phyloP scores from a whole-genome alignment of 495 filamentous ascomycete genomes.

The Aspergillus cavernicola region DNA sequence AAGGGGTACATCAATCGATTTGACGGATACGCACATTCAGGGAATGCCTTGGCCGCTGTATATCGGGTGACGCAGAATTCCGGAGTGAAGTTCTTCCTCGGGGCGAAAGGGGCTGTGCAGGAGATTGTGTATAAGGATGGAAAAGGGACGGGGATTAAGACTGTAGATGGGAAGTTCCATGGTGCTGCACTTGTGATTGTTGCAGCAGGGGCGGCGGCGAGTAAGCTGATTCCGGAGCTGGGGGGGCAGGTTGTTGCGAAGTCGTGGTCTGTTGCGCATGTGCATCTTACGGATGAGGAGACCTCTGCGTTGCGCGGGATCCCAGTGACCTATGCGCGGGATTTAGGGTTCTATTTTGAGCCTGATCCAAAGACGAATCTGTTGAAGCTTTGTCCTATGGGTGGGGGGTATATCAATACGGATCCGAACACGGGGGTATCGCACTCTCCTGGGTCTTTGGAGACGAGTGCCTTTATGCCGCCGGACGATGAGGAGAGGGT shows the following conservation, averaged over 20 bases:
- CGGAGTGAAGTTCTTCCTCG: constrained; percentile 38
- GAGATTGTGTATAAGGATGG: constrained; percentile 21
- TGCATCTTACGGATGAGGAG: constrained; percentile 51
- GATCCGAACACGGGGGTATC: constrained; percentile 32
- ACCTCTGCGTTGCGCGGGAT: constrained; percentile 47
- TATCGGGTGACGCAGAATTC: constrained; percentile 23
- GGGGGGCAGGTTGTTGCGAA: constrained; percentile 44
- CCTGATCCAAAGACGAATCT: constrained; percentile 51
- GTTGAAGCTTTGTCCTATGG: constrained; percentile 53
- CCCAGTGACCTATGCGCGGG: constrained; percentile 51
- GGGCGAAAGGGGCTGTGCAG: constrained; percentile 19
- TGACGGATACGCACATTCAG: constrained; percentile 51
- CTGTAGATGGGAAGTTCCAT: constrained; percentile 29
- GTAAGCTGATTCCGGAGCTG: constrained; percentile 35
- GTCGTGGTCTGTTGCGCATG: constrained; percentile 50
- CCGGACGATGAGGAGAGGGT: constrained; percentile 44
- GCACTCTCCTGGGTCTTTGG: constrained; percentile 27
- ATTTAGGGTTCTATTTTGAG: constrained; percentile 59
- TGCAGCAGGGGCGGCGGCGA: constrained; percentile 40
- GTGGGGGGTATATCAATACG: constrained; percentile 52
- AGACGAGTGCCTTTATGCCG: constrained; percentile 36
- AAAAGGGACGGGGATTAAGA: constrained; percentile 30
- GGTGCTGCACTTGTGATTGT: constrained; percentile 37
- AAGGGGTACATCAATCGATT: constrained; percentile 53
- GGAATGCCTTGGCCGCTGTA: constrained; percentile 36